Percentiles rank a stretch among this genome's conserved stretches.
These are phyloP conservation scores for Tephrocybe rancida DNA, from an alignment of 768 basidiomycete genomes.

Conservation along the genomic window DNA sequence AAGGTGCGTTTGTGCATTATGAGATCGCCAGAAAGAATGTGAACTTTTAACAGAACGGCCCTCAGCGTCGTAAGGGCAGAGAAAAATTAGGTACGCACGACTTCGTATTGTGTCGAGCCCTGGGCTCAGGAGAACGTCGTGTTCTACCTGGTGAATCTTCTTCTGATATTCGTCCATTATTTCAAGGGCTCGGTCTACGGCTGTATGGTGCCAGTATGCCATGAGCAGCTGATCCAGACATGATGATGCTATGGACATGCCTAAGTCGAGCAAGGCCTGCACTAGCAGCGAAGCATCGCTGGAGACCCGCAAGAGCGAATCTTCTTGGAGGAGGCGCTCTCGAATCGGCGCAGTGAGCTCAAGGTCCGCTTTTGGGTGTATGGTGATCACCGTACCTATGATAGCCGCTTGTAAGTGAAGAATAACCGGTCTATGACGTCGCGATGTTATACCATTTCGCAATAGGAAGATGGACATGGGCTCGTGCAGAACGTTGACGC, in stretches of 20 bases:
- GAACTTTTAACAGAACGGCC: constrained; percentile 43
- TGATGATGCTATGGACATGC: constrained; percentile 11
- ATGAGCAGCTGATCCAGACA: background rate
- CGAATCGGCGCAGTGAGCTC: constrained; percentile 58
- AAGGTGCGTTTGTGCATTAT: constrained; percentile 72
- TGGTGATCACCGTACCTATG: constrained; percentile 65
- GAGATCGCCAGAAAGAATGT: constrained; percentile 73
- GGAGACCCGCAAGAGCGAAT: constrained; percentile 62
- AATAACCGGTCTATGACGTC: background rate
- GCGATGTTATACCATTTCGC: constrained; percentile 49
- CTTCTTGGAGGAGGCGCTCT: constrained; percentile 55
- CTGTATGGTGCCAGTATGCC: constrained; percentile 26
- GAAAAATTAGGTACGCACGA: constrained; percentile 36
- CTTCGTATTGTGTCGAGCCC: constrained; percentile 60
- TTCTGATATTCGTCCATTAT: constrained; percentile 69
- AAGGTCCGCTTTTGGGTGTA: constrained; percentile 47
- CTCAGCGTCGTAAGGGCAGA: background rate
- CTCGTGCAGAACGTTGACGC: constrained; percentile 50
- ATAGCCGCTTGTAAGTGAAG: background rate
- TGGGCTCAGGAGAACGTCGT: constrained; percentile 57
- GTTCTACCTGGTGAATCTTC: constrained; percentile 60
- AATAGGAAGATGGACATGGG: constrained; percentile 73
- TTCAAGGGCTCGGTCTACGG: constrained; percentile 65
- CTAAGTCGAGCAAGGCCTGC: constrained; percentile 52
- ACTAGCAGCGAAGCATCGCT: constrained; percentile 62